Conservation (phyloP, 257 asterid genomes). For the Avicennia marina region DNA sequence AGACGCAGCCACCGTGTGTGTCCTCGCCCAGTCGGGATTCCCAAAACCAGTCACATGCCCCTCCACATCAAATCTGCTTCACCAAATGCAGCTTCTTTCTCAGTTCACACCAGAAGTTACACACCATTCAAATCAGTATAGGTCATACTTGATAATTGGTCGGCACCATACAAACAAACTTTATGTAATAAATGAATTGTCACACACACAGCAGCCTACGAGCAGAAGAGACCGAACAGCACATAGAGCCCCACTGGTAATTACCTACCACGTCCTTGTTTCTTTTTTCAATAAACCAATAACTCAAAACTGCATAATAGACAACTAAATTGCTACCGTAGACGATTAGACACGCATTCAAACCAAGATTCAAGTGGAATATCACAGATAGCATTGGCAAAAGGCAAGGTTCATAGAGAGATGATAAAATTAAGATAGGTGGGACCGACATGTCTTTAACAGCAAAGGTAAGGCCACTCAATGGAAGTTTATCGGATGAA, state of each 20-base stretch:
- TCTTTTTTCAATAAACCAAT: too few relatives aligned
- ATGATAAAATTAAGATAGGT: neutral
- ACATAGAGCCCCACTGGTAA: too few relatives aligned
- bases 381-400: too few relatives aligned
- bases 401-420: neutral
- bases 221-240: too few relatives aligned
- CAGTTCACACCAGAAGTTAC: neutral
- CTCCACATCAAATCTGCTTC: slow-evolving; percentile 62
- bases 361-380: too few relatives aligned
- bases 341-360: too few relatives aligned
- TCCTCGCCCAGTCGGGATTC: slow-evolving; percentile 78
- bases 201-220: too few relatives aligned
- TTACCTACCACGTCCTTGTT: too few relatives aligned
- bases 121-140: neutral
- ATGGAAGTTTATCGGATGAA: slow-evolving; percentile 45
- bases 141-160: neutral
- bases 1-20: slow-evolving; percentile 64
- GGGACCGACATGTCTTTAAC: slow-evolving; percentile 79
- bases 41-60: slow-evolving; percentile 87
- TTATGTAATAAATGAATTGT: too few relatives aligned
- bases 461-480: slow-evolving; percentile 68
- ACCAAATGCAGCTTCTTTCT: neutral
- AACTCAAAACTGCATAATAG: too few relatives aligned
- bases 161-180: too few relatives aligned
- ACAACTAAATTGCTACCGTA: too few relatives aligned